Percentiles rank a stretch among this genome's conserved stretches.
These are phyloP conservation scores for Nakazawaea ishiwadae DNA, from an alignment of 805 yeast species.

Conservation along the genomic window DNA sequence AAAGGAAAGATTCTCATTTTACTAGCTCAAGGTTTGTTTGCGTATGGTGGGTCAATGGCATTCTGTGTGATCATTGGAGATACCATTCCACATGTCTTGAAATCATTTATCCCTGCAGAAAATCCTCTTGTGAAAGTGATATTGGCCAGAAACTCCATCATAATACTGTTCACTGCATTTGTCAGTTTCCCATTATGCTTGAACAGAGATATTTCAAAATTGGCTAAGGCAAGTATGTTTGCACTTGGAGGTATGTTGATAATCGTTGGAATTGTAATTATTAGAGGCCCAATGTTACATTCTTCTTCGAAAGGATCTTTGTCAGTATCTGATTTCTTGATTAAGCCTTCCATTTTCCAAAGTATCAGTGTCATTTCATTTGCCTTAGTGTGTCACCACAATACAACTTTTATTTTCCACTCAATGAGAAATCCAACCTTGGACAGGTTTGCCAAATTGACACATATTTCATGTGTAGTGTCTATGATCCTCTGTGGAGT, in stretches of 20 bases:
- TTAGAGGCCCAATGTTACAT: conserved; percentile 65
- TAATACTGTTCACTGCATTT: conserved; percentile 60
- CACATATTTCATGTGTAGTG: conserved; percentile 79
- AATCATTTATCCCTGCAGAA: conserved; percentile 52
- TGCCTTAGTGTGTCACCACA: conserved; percentile 95
- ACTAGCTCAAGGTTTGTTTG: conserved; percentile 79
- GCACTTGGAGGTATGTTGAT: conserved; percentile 82
- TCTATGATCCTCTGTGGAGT: conserved; percentile 74
- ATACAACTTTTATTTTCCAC: conserved; percentile 84
- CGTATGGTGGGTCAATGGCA: conserved; percentile 92
- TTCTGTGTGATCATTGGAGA: conserved; percentile 94
- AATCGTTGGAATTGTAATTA: conserved; percentile 68
- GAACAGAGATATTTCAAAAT: conserved; percentile 72
- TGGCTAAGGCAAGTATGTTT: conserved; percentile 83
- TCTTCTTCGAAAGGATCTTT: conserved; percentile 44
- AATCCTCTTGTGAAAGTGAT: conserved; percentile 46
- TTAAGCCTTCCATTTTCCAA: conserved; percentile 70
- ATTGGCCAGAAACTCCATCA: conserved; percentile 65
- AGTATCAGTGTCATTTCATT: conserved; percentile 93
- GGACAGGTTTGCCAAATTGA: conserved; percentile 66
- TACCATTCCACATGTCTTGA: conserved; percentile 84
- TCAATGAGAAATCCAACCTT: conserved; percentile 75
- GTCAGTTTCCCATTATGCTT: conserved; percentile 82
- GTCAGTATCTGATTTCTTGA: conserved; percentile 38
- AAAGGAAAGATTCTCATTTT: conserved; percentile 65